A percentile compares a stretch with the other conserved stretches of the same genome.
These are phyloP conservation scores for Ceriops tagal DNA, from an alignment of 345 rosid genomes.

Conservation along the genomic window DNA sequence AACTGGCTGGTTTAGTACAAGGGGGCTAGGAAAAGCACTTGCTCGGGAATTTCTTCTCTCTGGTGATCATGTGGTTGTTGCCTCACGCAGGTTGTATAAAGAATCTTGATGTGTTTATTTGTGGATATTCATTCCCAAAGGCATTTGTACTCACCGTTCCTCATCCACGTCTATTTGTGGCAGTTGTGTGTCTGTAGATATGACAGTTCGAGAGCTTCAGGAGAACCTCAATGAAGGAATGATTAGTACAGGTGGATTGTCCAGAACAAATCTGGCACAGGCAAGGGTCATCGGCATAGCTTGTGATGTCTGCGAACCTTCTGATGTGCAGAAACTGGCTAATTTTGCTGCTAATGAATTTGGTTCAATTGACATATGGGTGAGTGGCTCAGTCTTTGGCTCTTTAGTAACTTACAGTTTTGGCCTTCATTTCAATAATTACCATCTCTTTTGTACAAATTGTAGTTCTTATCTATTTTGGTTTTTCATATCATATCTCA, in stretches of 20 bases:
- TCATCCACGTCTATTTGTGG: conserved; percentile 16
- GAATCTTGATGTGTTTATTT: neutral
- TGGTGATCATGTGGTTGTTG: conserved; percentile 82
- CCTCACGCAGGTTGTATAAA: conserved; percentile 77
- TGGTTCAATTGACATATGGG: conserved; percentile 89
- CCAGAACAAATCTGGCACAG: conserved; percentile 42
- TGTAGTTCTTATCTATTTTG: neutral
- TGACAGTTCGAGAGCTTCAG: conserved; percentile 80
- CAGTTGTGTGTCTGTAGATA: conserved; percentile 73
- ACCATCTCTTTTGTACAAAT: no score
- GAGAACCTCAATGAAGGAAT: conserved; percentile 68
- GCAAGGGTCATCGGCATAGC: conserved; percentile 87
- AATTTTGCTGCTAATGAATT: conserved; percentile 69
- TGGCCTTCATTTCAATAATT: no score
- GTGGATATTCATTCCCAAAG: neutral
- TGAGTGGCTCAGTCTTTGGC: conserved; percentile 28
- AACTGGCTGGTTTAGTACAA: conserved; percentile 48
- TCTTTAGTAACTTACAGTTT: neutral
- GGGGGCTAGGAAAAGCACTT: conserved; percentile 96
- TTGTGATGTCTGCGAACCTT: conserved; percentile 76
- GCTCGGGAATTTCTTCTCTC: conserved; percentile 97
- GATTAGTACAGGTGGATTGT: conserved; percentile 21
- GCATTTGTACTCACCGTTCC: conserved; percentile 10
- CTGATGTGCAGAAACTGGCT: conserved; percentile 69
- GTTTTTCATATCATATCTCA: conserved; percentile 3